phyloP scores from a whole-genome alignment of 1,284 basidiomycete genomes.

The Leccinum angustisporum region DNA sequence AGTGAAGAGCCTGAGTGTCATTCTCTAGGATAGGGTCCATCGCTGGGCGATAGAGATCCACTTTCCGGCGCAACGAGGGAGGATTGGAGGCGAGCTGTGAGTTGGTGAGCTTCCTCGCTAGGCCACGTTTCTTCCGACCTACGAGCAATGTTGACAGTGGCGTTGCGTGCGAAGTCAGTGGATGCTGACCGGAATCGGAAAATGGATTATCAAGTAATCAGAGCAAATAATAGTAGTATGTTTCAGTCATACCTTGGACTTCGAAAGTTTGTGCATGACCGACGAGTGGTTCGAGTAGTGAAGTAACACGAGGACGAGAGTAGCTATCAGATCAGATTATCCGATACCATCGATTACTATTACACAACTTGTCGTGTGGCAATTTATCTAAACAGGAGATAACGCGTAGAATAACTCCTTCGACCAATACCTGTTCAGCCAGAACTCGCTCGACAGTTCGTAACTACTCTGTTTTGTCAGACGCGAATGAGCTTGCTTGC shows the following conservation, averaged over 20 bases:
- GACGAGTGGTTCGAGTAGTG: neutral
- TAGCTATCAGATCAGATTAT: neutral
- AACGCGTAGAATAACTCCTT: neutral
- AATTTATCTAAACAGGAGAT: neutral
- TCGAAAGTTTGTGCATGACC: neutral
- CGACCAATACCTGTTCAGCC: slow-evolving; percentile 2
- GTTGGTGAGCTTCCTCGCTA: neutral
- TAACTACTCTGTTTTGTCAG: neutral
- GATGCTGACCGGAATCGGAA: neutral
- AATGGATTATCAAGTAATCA: neutral
- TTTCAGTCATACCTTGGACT: neutral
- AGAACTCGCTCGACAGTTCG: neutral
- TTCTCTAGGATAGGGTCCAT: neutral
- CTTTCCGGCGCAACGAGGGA: neutral
- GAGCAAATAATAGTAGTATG: neutral
- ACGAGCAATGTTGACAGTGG: neutral
- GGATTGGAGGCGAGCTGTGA: neutral
- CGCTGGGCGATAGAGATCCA: neutral
- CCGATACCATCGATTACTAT: neutral
- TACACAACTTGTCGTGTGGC: neutral
- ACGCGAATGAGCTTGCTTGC: neutral
- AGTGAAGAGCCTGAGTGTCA: neutral
- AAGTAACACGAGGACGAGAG: neutral
- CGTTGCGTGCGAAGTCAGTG: neutral
- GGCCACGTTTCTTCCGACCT: neutral